These are phyloP conservation scores for Rhodamnia rubescens DNA, from an alignment of 345 rosid species.

Conservation along the genomic window DNA sequence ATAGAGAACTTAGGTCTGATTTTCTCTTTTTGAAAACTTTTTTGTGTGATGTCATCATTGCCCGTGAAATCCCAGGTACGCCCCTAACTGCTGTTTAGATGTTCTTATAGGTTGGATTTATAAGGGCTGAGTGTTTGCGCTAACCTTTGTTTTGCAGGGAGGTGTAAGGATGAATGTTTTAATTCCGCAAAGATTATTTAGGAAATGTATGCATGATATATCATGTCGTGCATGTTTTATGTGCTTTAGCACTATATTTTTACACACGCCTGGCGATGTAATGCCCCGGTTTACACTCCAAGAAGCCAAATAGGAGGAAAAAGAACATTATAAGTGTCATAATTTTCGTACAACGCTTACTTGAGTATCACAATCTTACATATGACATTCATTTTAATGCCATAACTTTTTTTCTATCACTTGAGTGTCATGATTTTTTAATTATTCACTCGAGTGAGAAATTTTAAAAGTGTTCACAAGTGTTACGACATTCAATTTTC, in stretches of 20 bases:
- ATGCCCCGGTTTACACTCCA: background rate
- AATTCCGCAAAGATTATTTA: background rate
- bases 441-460: no score
- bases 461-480: no score
- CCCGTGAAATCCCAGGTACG: background rate
- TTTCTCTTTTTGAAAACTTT: background rate
- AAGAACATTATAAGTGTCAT: background rate
- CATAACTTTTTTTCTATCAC: no score
- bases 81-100: background rate
- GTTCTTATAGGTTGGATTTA: background rate
- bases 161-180: background rate
- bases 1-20: background rate
- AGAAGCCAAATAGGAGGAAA: background rate
- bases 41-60: background rate
- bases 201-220: background rate
- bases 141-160: background rate
- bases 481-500: no score
- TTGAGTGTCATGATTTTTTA: no score
- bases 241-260: background rate
- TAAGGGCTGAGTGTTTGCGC: background rate
- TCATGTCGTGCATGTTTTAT: background rate
- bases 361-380: background rate
- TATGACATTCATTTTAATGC: no score
- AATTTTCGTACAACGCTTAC: background rate
- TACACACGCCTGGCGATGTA: background rate